Conservation (phyloP, 768 basidiomycete genomes). For the Termitomyces sp. region DNA sequence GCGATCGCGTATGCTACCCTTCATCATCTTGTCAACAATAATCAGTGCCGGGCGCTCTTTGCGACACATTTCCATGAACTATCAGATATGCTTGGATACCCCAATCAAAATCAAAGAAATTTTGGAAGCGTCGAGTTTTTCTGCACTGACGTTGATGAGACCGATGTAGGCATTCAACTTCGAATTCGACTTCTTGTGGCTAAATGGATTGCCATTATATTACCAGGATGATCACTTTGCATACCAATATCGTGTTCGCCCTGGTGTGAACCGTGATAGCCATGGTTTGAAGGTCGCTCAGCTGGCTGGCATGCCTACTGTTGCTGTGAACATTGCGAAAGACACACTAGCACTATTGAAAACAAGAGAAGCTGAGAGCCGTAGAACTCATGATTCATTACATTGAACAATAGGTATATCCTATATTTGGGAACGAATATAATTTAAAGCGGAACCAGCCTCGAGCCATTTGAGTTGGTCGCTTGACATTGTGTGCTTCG, state of each 20-base stretch:
- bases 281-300: conserved; percentile 91
- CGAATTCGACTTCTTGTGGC: neutral
- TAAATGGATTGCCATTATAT: neutral
- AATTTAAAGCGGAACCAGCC: conserved; percentile 87
- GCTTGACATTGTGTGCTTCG: conserved; percentile 84
- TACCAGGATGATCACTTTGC: conserved; percentile 72
- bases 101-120: conserved; percentile 39
- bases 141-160: conserved; percentile 86
- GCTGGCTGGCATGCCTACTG: conserved; percentile 76
- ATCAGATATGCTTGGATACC: conserved; percentile 76
- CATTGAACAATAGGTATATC: neutral
- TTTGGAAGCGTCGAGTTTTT: conserved; percentile 76
- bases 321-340: conserved; percentile 60
- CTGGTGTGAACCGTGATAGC: conserved; percentile 87
- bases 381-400: neutral
- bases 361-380: conserved; percentile 16
- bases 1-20: conserved; percentile 92
- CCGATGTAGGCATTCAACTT: conserved; percentile 47
- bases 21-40: conserved; percentile 72
- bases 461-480: conserved; percentile 92
- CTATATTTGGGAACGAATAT: conserved; percentile 66
- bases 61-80: conserved; percentile 99
- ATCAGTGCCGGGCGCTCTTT: conserved; percentile 83
- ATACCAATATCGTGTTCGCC: conserved; percentile 77
- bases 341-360: conserved; percentile 45